Conservation (phyloP, 192 early-diverging fungal species). For the Kickxella alabastrina region DNA sequence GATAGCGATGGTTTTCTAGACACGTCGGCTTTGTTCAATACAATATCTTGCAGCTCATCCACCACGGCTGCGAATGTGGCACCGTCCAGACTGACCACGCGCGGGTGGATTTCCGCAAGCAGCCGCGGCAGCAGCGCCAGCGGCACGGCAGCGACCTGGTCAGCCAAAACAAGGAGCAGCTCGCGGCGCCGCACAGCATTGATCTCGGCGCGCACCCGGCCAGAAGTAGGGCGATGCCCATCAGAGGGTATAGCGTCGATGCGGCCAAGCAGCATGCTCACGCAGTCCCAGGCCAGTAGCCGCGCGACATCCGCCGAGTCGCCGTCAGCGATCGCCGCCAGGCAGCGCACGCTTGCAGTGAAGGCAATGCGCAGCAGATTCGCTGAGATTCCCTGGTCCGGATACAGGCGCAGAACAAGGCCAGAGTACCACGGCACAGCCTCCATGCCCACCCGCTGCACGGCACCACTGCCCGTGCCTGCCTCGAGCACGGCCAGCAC, state of each 20-base stretch:
- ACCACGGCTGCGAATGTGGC: slow-evolving; percentile 1
- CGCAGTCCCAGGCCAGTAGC: slow-evolving; percentile 13
- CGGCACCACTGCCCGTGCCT: slow-evolving; percentile 5
- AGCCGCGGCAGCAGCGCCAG: slow-evolving; percentile 16
- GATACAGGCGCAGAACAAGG: slow-evolving; percentile 17
- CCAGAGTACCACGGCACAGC: slow-evolving; percentile 39
- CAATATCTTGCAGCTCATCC: slow-evolving; percentile 7
- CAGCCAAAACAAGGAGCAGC: slow-evolving; percentile 19
- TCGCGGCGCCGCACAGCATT: slow-evolving; percentile 7
- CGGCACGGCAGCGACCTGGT: slow-evolving; percentile 12
- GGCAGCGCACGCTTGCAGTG: slow-evolving; percentile 11
- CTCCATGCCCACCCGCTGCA: too few relatives aligned
- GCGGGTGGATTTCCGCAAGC: slow-evolving; percentile 2
- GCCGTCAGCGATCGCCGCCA: neutral
- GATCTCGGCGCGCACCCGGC: neutral
- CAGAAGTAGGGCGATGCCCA: too few relatives aligned
- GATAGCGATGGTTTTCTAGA: slow-evolving; percentile 25
- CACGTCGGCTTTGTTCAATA: slow-evolving; percentile 14
- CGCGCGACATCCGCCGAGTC: neutral
- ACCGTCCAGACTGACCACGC: slow-evolving; percentile 1
- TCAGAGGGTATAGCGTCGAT: too few relatives aligned
- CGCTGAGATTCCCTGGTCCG: slow-evolving; percentile 6
- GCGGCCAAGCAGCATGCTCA: neutral
- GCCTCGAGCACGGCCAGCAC: slow-evolving; percentile 21
- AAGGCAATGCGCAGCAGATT: slow-evolving; percentile 33